Evolutionary conservation across 371 early-diverging fungal species (phyloP), one percentile per base, ranked within the genome.

Genomic region (Fennellomyces sp.): DNA sequence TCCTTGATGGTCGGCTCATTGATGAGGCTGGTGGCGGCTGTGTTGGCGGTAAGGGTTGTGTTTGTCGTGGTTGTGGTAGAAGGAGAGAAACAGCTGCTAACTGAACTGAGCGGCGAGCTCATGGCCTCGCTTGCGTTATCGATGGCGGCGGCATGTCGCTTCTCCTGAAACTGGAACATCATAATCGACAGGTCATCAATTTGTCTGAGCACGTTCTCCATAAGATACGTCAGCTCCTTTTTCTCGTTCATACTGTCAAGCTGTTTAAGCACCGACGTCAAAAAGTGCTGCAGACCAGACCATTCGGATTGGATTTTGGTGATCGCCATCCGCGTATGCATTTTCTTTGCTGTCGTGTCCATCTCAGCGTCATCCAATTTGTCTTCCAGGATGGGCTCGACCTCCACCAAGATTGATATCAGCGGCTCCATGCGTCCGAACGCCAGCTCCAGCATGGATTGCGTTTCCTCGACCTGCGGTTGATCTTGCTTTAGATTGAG

Each of bases 341-440:
- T 64, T 45, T 54, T 62, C 45, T 55, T 33, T 26, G 36, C 36
- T 47, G 52, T 59, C 45, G 41, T 23, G 23, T 29, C 39, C 17
- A 58, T 17, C 10, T 6, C 21, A 11, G 12, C 6, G 0, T 7
- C 23, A n/a, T 71, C 70, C 10, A 73, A 50, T 3, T 72, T 59
- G 52, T 73, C 66, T 13, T 72, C 69, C 3, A 79, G 70, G 27
- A 71, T 63, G 17, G 78, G 77, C 13, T 64, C 70, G n/a, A 81
- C 62, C 29, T 84, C 83, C 13, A 70, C 70, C 35, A 84, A 58
- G 41, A 74, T 62, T 13, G 68, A 72, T 12, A 87, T 64, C 26
- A 81, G 65, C 28, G 78, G 81, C 17, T 79, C 76, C 73, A 85
- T 80, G 28, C 79, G 66, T 49, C 72, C 65, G 49, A 81, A 61